Base-by-base conservation (phyloP, 768 basidiomycete species). In the Rickenella mellea region DNA sequence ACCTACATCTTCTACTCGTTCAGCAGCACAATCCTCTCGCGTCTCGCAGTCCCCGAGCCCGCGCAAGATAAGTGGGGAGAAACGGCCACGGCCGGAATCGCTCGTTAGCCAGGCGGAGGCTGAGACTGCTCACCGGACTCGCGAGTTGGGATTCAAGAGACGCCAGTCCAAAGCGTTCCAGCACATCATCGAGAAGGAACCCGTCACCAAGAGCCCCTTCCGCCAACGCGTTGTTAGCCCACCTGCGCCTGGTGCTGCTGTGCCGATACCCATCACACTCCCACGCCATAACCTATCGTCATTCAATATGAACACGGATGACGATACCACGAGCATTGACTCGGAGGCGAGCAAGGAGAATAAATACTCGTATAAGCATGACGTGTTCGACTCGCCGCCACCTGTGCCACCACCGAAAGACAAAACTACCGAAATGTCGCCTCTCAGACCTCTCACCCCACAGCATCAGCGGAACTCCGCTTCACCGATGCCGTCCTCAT, bases 151-250 rank as follows among this genome's bases (percentile, higher is more conserved):
- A 7, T 67, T 74, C 52, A 87, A 85, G 55, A 73, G 85, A 32
- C 74, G 79, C 35, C 82, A 89, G 56, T 86, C 83, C 42, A 80
- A 76, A 55, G 74, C 69, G 5, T 81, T 81, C 48, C 81, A 86
- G 53, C 77, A 74, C 19, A 74, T 91, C 39, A 68, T 80, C 1
- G 71, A 84, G 60, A 79, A 72, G 52, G 84, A 87, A 55, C 80
- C 80, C 6, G 87, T 91, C 21, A 76, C 78, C 21, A 87, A 82
- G 66, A 88, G 85, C 52, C 87, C 88, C 17, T 91, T 91, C 66
- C 76, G 66, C 48, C n/a, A n/a, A n/a, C 65, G 60, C 44, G 51
- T 52, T 28, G 42, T 52, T 27, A 48, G 39, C 20, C 28, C 39
- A n/a, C n/a, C n/a, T n/a, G n/a, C n/a, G n/a, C n/a, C n/a, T n/a